Base-by-base conservation (phyloP, 2,329 filamentous ascomycete genomes). In the Daldinia sp. region DNA sequence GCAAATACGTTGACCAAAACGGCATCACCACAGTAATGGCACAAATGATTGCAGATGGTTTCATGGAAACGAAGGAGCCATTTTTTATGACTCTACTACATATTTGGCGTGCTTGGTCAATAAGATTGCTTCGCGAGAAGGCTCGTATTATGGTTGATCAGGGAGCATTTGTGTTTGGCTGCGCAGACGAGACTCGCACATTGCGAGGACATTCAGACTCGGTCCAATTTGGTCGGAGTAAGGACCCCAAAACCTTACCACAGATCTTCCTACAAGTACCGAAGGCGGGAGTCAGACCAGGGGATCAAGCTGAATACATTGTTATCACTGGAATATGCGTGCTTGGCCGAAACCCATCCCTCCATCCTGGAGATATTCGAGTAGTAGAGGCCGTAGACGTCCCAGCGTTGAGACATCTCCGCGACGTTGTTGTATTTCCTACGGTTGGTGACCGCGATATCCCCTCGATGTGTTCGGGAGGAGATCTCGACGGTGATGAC, bases 401-500 rank as follows among this genome's bases (percentile, higher is more conserved):
- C 1, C 87, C 89, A 0, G 82, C 83, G n/a, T 82, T 99, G 3
- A 87, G 85, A 51, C 93, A 98, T 74, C 84, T 98, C 3, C 90
- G 88, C 63, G 90, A 98, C 76, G 92, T 97, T 0, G 90, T 98
- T 0, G 94, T 98, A 0, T 91, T 99, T 55, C 93, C 96, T 0
- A 89, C 92, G 39, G 90, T 84, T 0, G 95, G 95, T 0, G 93
- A 98, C 75, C 86, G 92, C 15, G 93, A 97, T 70, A 82, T 99
- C 23, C 89, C 94, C 0, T 94, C 92, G 75, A 98, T 98, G 95
- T 94, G 96, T 71, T 97, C 96, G 3, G 96, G 96, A 1, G 96
- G 96, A 0, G 96, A 99, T 76, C 86, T 99, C 0, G 96, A 99
- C 76, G 96, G 96, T 0, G 96, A 99, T 74, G 96, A 99, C 77